phyloP scores from a whole-genome alignment of 306 rosid genomes.

The Neltuma alba region DNA sequence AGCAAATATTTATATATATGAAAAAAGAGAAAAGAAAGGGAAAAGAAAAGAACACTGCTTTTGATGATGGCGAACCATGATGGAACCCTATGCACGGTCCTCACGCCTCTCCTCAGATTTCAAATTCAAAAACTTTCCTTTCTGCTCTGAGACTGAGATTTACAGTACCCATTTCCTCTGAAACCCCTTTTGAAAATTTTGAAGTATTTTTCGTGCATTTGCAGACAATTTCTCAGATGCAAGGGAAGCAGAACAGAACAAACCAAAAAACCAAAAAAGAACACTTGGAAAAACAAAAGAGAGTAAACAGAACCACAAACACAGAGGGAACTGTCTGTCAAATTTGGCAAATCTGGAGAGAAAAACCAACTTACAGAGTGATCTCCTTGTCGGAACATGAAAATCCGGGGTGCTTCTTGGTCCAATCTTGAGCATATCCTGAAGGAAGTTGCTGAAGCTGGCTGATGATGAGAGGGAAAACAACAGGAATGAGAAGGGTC shows the following conservation, averaged over 20 bases:
- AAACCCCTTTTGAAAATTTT: background rate
- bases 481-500: slow-evolving; percentile 61
- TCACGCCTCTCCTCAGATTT: slow-evolving; percentile 19
- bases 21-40: background rate
- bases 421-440: slow-evolving; percentile 38
- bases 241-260: background rate
- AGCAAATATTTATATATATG: background rate
- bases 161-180: background rate
- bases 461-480: slow-evolving; percentile 75
- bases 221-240: background rate
- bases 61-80: slow-evolving; percentile 29
- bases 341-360: background rate
- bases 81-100: slow-evolving; percentile 15
- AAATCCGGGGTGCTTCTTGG: slow-evolving; percentile 30
- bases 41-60: background rate
- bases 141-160: background rate
- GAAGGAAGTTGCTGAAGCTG: slow-evolving; percentile 48
- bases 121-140: slow-evolving; percentile 19
- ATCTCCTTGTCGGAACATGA: slow-evolving; percentile 52
- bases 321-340: background rate
- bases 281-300: too few species aligned
- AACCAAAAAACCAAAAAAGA: background rate
- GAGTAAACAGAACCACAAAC: background rate
- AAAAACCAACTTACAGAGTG: slow-evolving; percentile 53
- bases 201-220: background rate